These are phyloP conservation scores for Gastrolobium bilobum DNA, from an alignment of 306 rosid genomes.

Conservation along the genomic window DNA sequence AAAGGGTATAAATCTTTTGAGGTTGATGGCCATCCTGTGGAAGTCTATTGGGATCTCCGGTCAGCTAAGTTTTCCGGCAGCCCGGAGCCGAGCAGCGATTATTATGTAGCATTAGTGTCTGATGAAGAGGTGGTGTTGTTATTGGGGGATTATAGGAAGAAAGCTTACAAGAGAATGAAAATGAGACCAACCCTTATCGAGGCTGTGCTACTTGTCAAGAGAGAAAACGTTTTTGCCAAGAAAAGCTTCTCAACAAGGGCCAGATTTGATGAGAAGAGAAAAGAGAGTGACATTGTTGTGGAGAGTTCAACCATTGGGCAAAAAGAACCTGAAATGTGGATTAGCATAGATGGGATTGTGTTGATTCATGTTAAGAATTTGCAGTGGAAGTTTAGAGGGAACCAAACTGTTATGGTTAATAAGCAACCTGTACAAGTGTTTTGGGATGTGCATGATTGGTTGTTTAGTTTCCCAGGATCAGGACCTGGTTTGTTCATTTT, in stretches of 20 bases:
- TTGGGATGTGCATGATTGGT: conserved; percentile 93
- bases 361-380: conserved; percentile 81
- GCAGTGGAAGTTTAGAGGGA: conserved; percentile 95
- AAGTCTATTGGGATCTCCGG: conserved; percentile 85
- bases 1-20: conserved; percentile 78
- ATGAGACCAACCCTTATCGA: conserved; percentile 63
- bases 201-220: conserved; percentile 63
- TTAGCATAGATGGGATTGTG: conserved; percentile 88
- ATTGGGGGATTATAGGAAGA: conserved; percentile 79
- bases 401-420: conserved; percentile 73
- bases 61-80: conserved; percentile 67
- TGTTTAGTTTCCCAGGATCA: conserved; percentile 64
- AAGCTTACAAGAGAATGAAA: conserved; percentile 79
- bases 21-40: conserved; percentile 66
- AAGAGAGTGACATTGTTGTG: conserved; percentile 80
- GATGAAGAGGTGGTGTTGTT: conserved; percentile 76
- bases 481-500: conserved; percentile 87
- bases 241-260: conserved; percentile 77
- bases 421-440: conserved; percentile 76
- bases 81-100: conserved; percentile 79
- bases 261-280: conserved; percentile 65
- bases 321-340: conserved; percentile 93
- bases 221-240: conserved; percentile 85
- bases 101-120: conserved; percentile 70
- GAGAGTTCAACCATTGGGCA: conserved; percentile 70